Base-by-base conservation (phyloP, 306 rosid genomes). In the Trifolium dubium region DNA sequence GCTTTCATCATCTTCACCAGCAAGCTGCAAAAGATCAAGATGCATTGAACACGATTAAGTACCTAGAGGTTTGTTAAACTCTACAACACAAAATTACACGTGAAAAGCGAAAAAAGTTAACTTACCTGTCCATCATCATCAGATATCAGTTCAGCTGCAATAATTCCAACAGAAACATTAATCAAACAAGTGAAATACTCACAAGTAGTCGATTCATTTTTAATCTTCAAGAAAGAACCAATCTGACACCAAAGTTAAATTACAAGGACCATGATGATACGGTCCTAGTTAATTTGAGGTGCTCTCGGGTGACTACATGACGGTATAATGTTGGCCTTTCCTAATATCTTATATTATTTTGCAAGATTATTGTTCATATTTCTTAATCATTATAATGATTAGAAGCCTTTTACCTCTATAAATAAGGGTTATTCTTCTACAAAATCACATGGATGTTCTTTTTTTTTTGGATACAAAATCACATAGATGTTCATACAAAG, bases 121-220 rank as follows among this genome's bases (percentile, higher is more conserved):
- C 17, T 80, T 87, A 92, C 98, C 77, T 10, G 81, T 9, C 71
- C 80, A 74, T 81, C 88, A 44, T 86, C 89, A 32, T 90, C 87
- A 32, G 90, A 84, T 71, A 71, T 87, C 77, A 80, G 60, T 61
- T 90, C 88, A 79, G 92, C 98, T 92, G 89, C 83, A 83, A 73
- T 49, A 78, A 83, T 46, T 58, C 30, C 75, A 74, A 37, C 32
- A 66, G 35, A 71, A 63, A 74, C 43, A 69, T 41, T 41, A 60
- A 71, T 79, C 69, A 82, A 73, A 32, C 35, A 34, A 59, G 68
- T 41, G 53, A 62, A 71, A 73, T 79, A 65, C 31, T 29, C 49
- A 15, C 65, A 67, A 47, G 58, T 37, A 23, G 60, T 41, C 46
- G 29, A 67, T n/a, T n/a, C n/a, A n/a, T n/a, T n/a, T n/a, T n/a